Conservation (phyloP, 164 flowering plant species). For the Nymphaea colorata region DNA sequence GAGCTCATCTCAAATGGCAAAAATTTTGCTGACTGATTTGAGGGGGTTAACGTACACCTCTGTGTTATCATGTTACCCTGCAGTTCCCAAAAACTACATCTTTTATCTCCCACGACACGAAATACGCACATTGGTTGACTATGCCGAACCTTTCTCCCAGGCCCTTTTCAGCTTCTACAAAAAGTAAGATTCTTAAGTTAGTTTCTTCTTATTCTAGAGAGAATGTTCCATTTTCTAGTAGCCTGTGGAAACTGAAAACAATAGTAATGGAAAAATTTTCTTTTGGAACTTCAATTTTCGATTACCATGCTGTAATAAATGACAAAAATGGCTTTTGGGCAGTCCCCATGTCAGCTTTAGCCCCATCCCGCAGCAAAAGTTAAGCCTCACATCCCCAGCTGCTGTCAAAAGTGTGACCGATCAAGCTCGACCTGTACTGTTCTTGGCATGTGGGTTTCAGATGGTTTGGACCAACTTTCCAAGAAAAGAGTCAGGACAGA, state of each 20-base stretch:
- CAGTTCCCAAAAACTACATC: slow-evolving; percentile 1
- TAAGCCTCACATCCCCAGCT: background rate
- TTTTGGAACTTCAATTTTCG: background rate
- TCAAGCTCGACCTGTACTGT: background rate
- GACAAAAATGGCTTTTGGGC: background rate
- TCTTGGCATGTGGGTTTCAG: background rate
- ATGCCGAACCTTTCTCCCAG: background rate
- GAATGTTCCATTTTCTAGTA: background rate
- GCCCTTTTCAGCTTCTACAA: background rate
- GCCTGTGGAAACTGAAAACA: background rate
- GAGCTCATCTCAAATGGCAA: background rate
- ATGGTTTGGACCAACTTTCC: background rate
- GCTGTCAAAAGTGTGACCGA: background rate
- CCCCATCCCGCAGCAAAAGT: background rate
- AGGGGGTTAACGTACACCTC: background rate
- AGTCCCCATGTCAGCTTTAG: background rate
- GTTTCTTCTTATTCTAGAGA: background rate
- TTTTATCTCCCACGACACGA: slow-evolving; percentile 1
- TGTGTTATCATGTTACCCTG: background rate
- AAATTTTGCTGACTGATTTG: background rate
- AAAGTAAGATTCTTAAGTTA: background rate
- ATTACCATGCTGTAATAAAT: background rate
- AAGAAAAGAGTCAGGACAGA: background rate
- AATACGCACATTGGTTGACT: background rate
- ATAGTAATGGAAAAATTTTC: background rate